Evolutionary conservation across 2,329 filamentous ascomycete genomes (phyloP).

Genomic region (Scedosporium boydii): DNA sequence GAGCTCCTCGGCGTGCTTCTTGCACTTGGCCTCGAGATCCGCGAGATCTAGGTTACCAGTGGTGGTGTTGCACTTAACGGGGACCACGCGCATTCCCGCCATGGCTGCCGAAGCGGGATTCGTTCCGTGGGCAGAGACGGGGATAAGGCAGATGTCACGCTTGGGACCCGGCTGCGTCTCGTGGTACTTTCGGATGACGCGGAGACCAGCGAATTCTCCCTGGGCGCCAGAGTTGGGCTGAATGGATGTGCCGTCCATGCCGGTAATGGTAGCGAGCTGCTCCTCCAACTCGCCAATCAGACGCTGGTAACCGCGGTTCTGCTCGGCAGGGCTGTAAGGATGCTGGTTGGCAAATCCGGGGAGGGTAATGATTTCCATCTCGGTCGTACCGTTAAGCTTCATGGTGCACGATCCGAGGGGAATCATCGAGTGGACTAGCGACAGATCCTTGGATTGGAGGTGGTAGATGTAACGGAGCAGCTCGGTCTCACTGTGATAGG

Average conservation of each 20-base stretch:
- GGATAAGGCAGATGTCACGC: constrained; percentile 88
- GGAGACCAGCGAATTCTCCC: constrained; percentile 85
- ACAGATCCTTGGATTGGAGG: constrained; percentile 88
- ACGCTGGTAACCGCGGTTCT: constrained; percentile 57
- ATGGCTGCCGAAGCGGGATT: constrained; percentile 93
- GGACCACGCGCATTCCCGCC: constrained; percentile 89
- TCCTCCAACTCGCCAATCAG: constrained; percentile 65
- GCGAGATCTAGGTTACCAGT: constrained; percentile 84
- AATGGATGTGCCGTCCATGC: constrained; percentile 80
- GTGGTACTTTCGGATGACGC: constrained; percentile 78
- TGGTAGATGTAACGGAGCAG: constrained; percentile 89
- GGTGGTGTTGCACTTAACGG: constrained; percentile 78
- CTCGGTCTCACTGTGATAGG: constrained; percentile 89
- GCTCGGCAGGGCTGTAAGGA: constrained; percentile 60
- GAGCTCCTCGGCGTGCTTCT: constrained; percentile 76
- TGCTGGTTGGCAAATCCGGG: constrained; percentile 71
- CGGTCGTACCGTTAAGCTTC: constrained; percentile 91
- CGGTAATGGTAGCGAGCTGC: constrained; percentile 75
- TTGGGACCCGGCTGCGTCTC: constrained; percentile 58
- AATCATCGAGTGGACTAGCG: constrained; percentile 94
- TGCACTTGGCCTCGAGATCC: constrained; percentile 80
- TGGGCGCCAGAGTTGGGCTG: constrained; percentile 96
- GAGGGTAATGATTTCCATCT: constrained; percentile 82
- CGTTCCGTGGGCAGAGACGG: constrained; percentile 89
- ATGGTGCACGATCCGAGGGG: constrained; percentile 95